Evolutionary conservation across 2,329 filamentous ascomycete species (phyloP).

Genomic region (Tolypocladium ovalisporum): DNA sequence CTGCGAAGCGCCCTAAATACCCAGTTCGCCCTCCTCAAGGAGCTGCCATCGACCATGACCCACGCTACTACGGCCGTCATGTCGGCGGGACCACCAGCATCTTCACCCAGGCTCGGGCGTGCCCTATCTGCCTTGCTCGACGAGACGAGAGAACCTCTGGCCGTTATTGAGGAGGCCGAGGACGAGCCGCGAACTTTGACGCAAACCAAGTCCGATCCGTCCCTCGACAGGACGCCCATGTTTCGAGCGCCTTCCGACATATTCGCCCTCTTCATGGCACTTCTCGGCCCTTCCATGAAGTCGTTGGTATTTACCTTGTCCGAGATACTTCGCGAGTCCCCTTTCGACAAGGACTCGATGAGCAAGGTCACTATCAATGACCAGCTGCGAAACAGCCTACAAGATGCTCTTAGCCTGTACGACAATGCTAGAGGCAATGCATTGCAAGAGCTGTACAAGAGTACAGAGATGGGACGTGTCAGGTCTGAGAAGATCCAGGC

Average conservation of each 20-base stretch:
- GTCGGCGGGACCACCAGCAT: conserved; percentile 8
- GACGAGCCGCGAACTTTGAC: conserved; percentile 25
- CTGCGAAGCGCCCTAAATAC: conserved; percentile 80
- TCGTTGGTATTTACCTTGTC: conserved; percentile 87
- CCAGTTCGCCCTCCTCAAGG: conserved; percentile 74
- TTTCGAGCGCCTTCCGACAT: conserved; percentile 66
- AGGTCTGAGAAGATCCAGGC: conserved; percentile 69
- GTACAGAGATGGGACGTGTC: conserved; percentile 59
- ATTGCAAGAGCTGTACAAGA: conserved; percentile 68
- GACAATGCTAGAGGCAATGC: conserved; percentile 65
- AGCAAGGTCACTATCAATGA: conserved; percentile 65
- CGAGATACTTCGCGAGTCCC: conserved; percentile 77
- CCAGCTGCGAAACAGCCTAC: conserved; percentile 69
- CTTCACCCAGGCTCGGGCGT: conserved; percentile 16
- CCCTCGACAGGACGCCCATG: conserved; percentile 17
- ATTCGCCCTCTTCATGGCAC: conserved; percentile 79
- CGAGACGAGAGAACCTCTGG: conserved; percentile 36
- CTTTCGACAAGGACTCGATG: conserved; percentile 60
- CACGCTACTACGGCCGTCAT: neutral
- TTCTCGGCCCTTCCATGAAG: conserved; percentile 90
- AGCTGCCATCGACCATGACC: conserved; percentile 27
- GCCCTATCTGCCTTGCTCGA: conserved; percentile 22
- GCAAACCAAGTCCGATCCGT: conserved; percentile 17
- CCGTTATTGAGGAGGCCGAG: conserved; percentile 51
- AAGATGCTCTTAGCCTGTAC: conserved; percentile 72